Percentiles rank a stretch among this genome's conserved stretches.
phyloP scores from a whole-genome alignment of 352 stramenopile species.

The Pelagophyceae sp. region DNA sequence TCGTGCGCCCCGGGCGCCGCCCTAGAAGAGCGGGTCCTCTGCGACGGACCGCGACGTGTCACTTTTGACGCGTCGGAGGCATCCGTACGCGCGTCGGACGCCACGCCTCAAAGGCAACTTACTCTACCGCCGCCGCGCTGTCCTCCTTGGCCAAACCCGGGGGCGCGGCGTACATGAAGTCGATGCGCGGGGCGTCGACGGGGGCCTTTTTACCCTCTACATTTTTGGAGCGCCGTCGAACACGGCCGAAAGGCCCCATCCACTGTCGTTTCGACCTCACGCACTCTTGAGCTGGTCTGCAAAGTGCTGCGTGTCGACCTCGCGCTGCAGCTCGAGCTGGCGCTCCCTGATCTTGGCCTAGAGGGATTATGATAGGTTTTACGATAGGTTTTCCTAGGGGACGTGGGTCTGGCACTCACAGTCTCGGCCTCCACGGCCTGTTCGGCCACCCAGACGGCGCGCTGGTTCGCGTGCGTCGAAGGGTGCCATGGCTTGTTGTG shows the following conservation, averaged over 20 bases:
- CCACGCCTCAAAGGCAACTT: neutral
- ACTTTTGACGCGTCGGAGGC: neutral
- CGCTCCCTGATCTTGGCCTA: constrained; percentile 47
- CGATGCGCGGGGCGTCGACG: neutral
- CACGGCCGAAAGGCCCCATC: neutral
- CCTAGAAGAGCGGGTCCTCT: too few relatives aligned
- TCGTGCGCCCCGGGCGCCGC: neutral
- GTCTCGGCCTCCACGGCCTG: constrained; percentile 50
- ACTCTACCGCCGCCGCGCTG: neutral
- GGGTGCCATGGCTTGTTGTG: constrained; percentile 66
- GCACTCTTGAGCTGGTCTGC: too few relatives aligned
- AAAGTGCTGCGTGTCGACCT: neutral
- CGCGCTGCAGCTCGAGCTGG: neutral
- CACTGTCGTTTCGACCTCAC: neutral
- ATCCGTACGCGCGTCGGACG: neutral
- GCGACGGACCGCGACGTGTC: neutral
- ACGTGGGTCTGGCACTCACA: too few relatives aligned
- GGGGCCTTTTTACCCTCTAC: neutral
- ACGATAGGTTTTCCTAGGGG: too few relatives aligned
- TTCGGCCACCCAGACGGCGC: constrained; percentile 67
- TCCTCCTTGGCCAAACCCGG: neutral
- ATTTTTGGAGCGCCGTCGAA: neutral
- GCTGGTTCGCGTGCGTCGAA: constrained; percentile 64
- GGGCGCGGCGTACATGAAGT: constrained; percentile 1
- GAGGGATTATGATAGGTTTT: too few relatives aligned